Evolutionary conservation across 2,329 filamentous ascomycete species (phyloP), one percentile per base, ranked within the genome.

Genomic region (Fusarium sterilihyphosum): DNA sequence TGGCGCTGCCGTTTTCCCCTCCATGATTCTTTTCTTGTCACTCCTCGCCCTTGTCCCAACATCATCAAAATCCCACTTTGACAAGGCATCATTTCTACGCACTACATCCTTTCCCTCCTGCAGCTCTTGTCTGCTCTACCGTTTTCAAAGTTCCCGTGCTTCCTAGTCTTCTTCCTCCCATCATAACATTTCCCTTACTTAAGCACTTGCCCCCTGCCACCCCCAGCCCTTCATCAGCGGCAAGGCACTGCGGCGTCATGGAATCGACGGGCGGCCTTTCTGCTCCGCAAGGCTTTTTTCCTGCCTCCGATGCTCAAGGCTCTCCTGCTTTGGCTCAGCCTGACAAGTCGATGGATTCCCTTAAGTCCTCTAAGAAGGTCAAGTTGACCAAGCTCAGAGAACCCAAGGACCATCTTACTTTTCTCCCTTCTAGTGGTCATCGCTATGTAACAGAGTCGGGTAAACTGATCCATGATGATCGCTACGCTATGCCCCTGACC

Each of bases 371-470:
- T 35, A 46, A 60, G 61, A 61, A 62, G 53, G 46, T 67, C 61
- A 69, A 52, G 46, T 31, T 77, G 33, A 46, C 53, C 43, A 61
- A 58, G 22, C 56, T 73, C 41, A 56, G 54, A 38, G 65, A 67
- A 46, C 63, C 61, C 17, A 41, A 50, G 16, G 73, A 77, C 26
- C 56, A 67, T 53, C 76, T 75, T 22, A 40, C 53, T 22, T 24
- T 52, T 40, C 53, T 52, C 37, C 73, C 66, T 13, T 33, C 56
- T n/a, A 57, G 49, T 11, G 61, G 47, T 10, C 70, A 74, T 29
- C 65, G 64, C 33, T 77, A 73, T 41, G 63, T 75, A 24, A 64
- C 53, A 22, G 52, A 61, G 8, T 56, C 65, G n/a, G 70, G 73
- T 31, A 67, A 56, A 22, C 20, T 31, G 24, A 35, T 62, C 26